These are phyloP conservation scores for Clitopilus hobsonii DNA, from an alignment of 768 basidiomycete genomes.

Conservation along the genomic window DNA sequence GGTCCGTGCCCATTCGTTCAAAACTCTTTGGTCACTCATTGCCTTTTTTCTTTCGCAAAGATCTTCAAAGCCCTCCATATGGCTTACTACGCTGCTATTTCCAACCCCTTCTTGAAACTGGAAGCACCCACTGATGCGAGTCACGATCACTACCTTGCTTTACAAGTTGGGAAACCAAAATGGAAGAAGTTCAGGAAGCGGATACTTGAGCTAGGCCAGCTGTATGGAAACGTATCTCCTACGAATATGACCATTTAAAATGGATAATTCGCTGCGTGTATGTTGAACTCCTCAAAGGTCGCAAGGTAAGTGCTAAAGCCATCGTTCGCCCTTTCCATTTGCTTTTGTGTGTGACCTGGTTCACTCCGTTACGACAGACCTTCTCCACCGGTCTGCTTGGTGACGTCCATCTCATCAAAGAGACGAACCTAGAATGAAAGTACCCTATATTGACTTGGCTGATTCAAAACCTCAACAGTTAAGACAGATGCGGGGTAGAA, in stretches of 20 bases:
- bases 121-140: constrained; percentile 41
- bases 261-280: not conserved
- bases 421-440: constrained; percentile 50
- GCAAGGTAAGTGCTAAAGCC: too few species aligned
- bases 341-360: too few species aligned
- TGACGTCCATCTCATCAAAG: constrained; percentile 6
- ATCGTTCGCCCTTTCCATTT: too few species aligned
- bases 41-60: constrained; percentile 30
- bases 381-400: constrained; percentile 15
- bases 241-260: constrained; percentile 16
- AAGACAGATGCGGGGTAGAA: constrained; percentile 95
- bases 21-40: not conserved
- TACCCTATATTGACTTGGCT: constrained; percentile 86
- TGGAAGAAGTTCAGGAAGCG: constrained; percentile 68
- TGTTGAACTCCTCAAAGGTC: too few species aligned
- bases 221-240: constrained; percentile 39
- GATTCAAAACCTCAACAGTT: constrained; percentile 54
- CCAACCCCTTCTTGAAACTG: constrained; percentile 84
- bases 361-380: constrained; percentile 5
- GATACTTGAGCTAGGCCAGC: constrained; percentile 71
- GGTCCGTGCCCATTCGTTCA: constrained; percentile 36
- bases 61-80: constrained; percentile 87
- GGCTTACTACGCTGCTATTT: constrained; percentile 77
- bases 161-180: constrained; percentile 56
- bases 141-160: constrained; percentile 49